Conservation (phyloP, 2,329 filamentous ascomycete genomes). For the Colletotrichum cereale region DNA sequence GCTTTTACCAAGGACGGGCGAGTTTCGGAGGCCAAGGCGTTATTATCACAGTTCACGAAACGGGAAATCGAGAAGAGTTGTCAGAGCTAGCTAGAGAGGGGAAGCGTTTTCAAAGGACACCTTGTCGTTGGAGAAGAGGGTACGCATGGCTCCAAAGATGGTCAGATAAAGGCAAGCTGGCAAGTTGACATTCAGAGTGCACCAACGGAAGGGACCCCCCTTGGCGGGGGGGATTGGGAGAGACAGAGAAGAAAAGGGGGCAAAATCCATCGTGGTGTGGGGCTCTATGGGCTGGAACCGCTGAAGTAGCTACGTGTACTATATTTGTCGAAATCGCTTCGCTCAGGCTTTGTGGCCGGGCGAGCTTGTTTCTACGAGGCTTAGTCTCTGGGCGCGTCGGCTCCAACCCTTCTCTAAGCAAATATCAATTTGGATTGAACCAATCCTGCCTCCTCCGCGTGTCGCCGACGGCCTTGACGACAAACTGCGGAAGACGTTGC, state of each 20-base stretch:
- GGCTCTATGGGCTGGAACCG: constrained; percentile 24
- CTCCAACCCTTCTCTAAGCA: constrained; percentile 25
- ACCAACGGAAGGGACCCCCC: background rate
- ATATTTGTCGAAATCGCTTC: constrained; percentile 35
- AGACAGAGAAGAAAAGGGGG: constrained; percentile 14
- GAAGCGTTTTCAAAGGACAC: constrained; percentile 2
- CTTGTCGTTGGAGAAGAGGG: background rate
- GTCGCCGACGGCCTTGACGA: background rate
- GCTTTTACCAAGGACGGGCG: constrained; percentile 33
- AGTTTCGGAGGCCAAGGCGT: constrained; percentile 31
- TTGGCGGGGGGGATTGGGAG: background rate
- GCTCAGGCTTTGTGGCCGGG: constrained; percentile 3
- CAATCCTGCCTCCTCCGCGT: background rate
- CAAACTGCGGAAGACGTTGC: background rate
- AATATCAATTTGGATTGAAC: constrained; percentile 38
- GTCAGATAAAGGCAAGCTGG: constrained; percentile 11
- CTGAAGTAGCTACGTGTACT: constrained; percentile 30
- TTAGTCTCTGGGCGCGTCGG: constrained; percentile 23
- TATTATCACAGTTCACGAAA: constrained; percentile 36
- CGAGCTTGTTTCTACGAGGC: constrained; percentile 19
- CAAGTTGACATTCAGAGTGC: constrained; percentile 26
- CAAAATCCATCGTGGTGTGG: constrained; percentile 16
- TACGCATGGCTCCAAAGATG: background rate
- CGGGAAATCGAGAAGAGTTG: constrained; percentile 35
- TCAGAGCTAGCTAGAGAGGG: constrained; percentile 24